Conservation (phyloP, 306 rosid species). For the Vachellia pachyceras region DNA sequence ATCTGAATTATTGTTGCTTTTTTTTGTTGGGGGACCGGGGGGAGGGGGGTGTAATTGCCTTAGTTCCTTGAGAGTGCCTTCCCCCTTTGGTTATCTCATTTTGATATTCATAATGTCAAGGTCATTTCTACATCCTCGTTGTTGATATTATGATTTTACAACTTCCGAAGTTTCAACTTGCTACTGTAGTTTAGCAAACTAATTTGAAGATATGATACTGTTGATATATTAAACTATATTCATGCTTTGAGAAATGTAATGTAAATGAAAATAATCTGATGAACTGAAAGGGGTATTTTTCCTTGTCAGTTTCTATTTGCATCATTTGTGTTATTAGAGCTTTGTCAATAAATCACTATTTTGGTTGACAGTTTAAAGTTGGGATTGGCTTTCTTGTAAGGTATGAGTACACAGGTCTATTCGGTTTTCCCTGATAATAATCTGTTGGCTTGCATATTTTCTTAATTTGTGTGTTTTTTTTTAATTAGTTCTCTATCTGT, state of each 20-base stretch:
- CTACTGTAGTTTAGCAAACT: neutral
- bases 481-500: neutral
- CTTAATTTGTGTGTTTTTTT: neutral
- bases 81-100: neutral
- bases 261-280: neutral
- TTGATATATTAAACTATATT: neutral
- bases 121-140: neutral
- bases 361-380: neutral
- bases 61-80: neutral
- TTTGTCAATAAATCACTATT: too few species aligned
- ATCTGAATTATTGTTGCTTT: neutral
- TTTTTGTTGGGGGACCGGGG: too few species aligned
- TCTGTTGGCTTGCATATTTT: neutral
- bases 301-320: conserved; percentile 14
- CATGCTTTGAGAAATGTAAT: neutral
- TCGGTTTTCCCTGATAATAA: neutral
- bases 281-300: neutral
- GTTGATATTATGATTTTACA: neutral
- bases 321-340: too few species aligned
- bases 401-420: neutral
- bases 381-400: neutral
- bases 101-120: neutral
- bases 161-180: neutral
- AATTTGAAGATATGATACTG: neutral
- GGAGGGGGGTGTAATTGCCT: too few species aligned